These are phyloP conservation scores for Dactylonectria estremocensis DNA, from an alignment of 2,329 filamentous ascomycete genomes.

Conservation along the genomic window DNA sequence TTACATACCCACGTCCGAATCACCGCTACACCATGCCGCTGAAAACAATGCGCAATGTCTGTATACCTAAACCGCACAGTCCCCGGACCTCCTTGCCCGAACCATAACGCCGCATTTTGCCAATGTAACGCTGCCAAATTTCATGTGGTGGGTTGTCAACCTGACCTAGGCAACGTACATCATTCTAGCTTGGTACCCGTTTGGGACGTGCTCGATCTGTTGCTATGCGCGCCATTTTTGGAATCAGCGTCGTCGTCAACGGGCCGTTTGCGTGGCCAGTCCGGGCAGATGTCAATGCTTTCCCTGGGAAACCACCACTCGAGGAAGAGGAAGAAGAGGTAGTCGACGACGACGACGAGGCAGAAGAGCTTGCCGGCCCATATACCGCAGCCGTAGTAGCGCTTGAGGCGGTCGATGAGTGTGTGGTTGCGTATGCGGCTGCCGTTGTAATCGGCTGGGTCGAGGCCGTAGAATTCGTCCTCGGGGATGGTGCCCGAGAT, in stretches of 20 bases:
- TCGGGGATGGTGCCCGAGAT: constrained; percentile 90
- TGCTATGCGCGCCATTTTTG: constrained; percentile 50
- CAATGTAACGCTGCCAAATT: not conserved
- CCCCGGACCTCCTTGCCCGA: constrained; percentile 2
- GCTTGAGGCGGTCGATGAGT: constrained; percentile 92
- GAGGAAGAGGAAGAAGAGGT: constrained; percentile 88
- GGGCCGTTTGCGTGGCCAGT: constrained; percentile 86
- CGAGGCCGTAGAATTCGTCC: constrained; percentile 89
- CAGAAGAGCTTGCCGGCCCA: constrained; percentile 99
- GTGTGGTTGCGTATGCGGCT: constrained; percentile 87
- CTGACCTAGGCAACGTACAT: not conserved
- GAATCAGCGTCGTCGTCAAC: constrained; percentile 49
- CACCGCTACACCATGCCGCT: constrained; percentile 19
- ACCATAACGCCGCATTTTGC: constrained; percentile 26
- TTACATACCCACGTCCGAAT: constrained; percentile 24
- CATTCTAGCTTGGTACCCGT: constrained; percentile 46
- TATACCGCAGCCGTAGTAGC: constrained; percentile 97
- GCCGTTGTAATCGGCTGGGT: constrained; percentile 78
- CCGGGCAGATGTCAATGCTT: constrained; percentile 88
- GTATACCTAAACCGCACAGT: constrained; percentile 2
- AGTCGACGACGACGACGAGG: constrained; percentile 94
- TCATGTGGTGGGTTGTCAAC: not conserved
- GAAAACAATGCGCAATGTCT: constrained; percentile 13
- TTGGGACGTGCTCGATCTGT: constrained; percentile 53
- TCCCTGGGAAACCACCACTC: constrained; percentile 90